Conservation (phyloP, 805 yeast species). For the Candida tibetensis region DNA sequence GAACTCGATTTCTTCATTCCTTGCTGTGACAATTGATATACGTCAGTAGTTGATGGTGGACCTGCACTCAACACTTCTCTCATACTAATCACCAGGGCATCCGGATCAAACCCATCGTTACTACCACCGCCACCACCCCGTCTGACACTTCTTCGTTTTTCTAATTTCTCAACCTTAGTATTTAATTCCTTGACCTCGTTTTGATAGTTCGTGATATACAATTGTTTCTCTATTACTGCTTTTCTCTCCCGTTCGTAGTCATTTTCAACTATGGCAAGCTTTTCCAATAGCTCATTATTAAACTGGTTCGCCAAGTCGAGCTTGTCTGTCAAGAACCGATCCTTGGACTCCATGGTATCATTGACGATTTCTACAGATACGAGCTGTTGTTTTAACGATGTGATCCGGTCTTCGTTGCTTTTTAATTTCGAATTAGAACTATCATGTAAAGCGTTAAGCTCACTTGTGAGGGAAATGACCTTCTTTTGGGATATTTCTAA, state of each 20-base stretch:
- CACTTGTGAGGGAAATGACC: conserved; percentile 15
- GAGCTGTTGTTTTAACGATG: conserved; percentile 26
- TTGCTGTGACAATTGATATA: background rate
- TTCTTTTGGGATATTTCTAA: conserved; percentile 16
- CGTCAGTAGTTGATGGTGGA: conserved; percentile 17
- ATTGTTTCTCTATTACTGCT: conserved; percentile 21
- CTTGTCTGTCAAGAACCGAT: conserved; percentile 33
- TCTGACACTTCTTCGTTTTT: background rate
- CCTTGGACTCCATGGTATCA: conserved; percentile 39
- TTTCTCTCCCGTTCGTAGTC: conserved; percentile 33
- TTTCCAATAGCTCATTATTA: conserved; percentile 42
- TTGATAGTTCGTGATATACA: conserved; percentile 30
- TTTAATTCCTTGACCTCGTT: conserved; percentile 25
- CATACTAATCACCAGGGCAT: conserved; percentile 24
- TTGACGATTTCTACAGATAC: conserved; percentile 43
- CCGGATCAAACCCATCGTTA: conserved; percentile 10
- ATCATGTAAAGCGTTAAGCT: conserved; percentile 18
- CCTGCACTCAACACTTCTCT: conserved; percentile 23
- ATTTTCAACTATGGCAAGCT: conserved; percentile 40
- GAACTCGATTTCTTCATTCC: conserved; percentile 25
- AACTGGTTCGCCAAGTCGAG: conserved; percentile 34
- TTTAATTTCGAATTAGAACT: conserved; percentile 9
- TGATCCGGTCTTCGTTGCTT: conserved; percentile 19
- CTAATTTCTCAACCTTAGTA: conserved; percentile 4
- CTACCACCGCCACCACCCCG: background rate